Conservation (phyloP, 176 grass and related monocot genomes). For the Dactylis glomerata region DNA sequence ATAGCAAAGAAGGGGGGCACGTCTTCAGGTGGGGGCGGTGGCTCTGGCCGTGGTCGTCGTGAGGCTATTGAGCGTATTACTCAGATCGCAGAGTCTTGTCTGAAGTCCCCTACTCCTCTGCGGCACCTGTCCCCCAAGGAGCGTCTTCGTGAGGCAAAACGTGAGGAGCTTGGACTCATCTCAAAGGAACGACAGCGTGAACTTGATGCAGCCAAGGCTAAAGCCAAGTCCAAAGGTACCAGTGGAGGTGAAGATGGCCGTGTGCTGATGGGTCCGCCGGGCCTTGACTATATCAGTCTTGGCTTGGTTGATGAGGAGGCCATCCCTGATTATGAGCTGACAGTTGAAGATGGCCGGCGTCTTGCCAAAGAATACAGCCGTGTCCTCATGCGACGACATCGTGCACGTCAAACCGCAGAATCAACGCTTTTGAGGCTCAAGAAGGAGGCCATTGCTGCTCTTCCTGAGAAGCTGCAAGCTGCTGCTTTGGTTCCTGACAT, state of each 20-base stretch:
- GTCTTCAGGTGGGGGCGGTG: conserved; percentile 22
- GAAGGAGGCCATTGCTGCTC: conserved; percentile 15
- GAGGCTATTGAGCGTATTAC: conserved; percentile 57
- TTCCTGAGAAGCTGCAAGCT: background rate
- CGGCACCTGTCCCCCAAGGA: conserved; percentile 63
- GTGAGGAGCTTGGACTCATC: conserved; percentile 17
- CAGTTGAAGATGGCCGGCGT: background rate
- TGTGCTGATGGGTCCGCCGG: conserved; percentile 10
- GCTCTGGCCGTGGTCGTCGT: conserved; percentile 37
- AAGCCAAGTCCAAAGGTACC: conserved; percentile 1
- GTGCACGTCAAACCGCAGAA: conserved; percentile 11
- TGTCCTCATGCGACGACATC: background rate
- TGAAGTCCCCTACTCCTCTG: conserved; percentile 62
- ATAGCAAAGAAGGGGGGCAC: conserved; percentile 48
- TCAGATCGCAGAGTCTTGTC: conserved; percentile 65
- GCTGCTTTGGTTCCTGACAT: conserved; percentile 18
- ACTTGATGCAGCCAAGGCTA: background rate
- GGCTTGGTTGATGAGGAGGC: background rate
- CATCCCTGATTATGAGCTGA: conserved; percentile 7
- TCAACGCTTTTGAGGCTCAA: background rate
- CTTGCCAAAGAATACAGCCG: conserved; percentile 16
- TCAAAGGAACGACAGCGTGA: conserved; percentile 10
- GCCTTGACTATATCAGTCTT: conserved; percentile 10
- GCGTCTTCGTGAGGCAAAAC: conserved; percentile 45
- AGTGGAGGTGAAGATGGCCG: conserved; percentile 4